A percentile compares a stretch with the other conserved stretches of the same genome.
Evolutionary conservation across 2,329 filamentous ascomycete species (phyloP).

Genomic region (Trichoderma sp.): DNA sequence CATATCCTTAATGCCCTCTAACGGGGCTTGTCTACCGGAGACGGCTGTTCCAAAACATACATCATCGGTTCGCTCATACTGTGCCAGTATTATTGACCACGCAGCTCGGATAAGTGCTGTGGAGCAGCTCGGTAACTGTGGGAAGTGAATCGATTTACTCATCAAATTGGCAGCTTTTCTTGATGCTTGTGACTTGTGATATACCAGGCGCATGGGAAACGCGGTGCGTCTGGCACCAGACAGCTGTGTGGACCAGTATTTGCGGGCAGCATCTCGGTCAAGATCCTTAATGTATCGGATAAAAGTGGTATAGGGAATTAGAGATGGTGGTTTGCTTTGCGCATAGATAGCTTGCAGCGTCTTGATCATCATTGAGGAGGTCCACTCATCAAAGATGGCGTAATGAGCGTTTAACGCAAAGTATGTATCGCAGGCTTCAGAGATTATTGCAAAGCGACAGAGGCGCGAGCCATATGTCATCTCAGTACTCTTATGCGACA

Average conservation of each 20-base stretch:
- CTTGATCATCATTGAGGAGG: background rate
- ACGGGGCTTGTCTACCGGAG: conserved; percentile 29
- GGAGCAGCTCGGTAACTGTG: background rate
- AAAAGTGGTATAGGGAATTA: background rate
- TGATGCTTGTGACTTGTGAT: background rate
- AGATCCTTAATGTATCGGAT: conserved; percentile 13
- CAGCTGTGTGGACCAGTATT: conserved; percentile 28
- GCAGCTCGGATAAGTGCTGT: conserved; percentile 21
- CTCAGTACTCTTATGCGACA: background rate
- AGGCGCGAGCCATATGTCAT: conserved; percentile 20
- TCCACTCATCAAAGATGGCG: conserved; percentile 11
- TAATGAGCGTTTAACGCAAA: conserved; percentile 15
- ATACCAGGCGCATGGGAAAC: background rate
- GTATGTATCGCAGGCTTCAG: background rate
- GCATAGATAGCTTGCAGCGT: background rate
- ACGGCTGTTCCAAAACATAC: conserved; percentile 31
- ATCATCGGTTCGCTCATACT: conserved; percentile 37
- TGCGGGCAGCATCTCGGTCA: background rate
- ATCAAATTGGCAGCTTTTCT: background rate
- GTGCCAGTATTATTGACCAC: conserved; percentile 32
- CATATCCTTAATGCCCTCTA: conserved; percentile 28
- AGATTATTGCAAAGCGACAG: background rate
- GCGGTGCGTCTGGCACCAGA: conserved; percentile 9
- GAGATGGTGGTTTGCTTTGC: background rate
- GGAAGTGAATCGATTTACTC: background rate